Base-by-base conservation (phyloP, 2,329 filamentous ascomycete genomes). In the Xylaria sp. region DNA sequence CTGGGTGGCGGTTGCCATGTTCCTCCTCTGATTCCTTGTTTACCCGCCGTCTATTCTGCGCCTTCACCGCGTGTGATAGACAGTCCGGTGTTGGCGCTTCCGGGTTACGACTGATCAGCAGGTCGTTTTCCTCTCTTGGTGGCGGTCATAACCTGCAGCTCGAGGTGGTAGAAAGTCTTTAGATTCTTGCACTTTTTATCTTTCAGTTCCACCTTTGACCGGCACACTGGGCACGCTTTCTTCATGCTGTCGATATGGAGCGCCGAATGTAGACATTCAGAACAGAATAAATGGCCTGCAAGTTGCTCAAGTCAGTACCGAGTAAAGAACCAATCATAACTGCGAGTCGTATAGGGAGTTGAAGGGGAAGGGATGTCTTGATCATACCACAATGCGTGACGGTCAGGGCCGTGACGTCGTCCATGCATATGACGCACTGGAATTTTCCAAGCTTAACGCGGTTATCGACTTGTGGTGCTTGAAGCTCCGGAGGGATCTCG, bases 401-500 rank as follows among this genome's bases (percentile, higher is more conserved):
- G 1, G 83, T 86, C 56, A 88, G 63, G 22, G 76, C 74, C 1
- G 77, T 79, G 21, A 76, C 79, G 56, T 83, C 76, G 56, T 88
- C 85, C 82, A 88, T 85, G 70, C 85, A 88, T 53, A 88, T 88
- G 40, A 85, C 83, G 57, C 85, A 88, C 69, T 87, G 82, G 44
- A 87, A 85, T 3, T 75, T 73, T 41, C 77, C 74, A 16, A 88
- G 69, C 66, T 81, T 84, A 64, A 76, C 68, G 46, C 71, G 76
- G 9, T 78, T 81, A 46, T 81, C 79, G 45, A 75, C 72, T 49
- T 77, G 73, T 9, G 75, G 75, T 56, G 74, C 72, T 54, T 72
- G 69, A n/a, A 78, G 66, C 44, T 78, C 71, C 9, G 73, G 67
- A 0, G 76, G 76, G 1, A 79, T 70, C 37, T 76, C 74, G 9